Evolutionary conservation across 345 rosid genomes (phyloP).

Genomic region (Viola odorata): DNA sequence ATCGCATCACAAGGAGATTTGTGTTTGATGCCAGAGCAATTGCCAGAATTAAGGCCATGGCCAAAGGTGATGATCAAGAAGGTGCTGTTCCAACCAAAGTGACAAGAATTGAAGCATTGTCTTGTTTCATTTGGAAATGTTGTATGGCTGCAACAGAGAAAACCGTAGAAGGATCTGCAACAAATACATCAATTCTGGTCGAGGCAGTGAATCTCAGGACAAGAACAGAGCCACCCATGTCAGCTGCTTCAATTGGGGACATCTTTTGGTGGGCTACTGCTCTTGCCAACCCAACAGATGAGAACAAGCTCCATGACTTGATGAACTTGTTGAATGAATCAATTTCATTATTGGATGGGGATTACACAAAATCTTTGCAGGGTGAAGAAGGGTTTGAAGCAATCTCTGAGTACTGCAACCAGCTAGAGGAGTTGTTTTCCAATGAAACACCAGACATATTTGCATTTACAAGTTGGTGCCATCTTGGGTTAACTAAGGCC

Average conservation of each 20-base stretch:
- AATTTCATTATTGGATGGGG: not conserved
- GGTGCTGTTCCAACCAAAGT: not conserved
- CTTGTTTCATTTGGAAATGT: constrained; percentile 7
- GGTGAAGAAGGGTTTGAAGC: constrained; percentile 3
- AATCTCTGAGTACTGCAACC: not conserved
- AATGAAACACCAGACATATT: constrained; percentile 1
- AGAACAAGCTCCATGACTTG: constrained; percentile 3
- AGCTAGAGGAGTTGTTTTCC: not conserved
- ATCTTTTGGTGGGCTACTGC: not conserved
- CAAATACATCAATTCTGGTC: not conserved
- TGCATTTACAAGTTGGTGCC: constrained; percentile 6
- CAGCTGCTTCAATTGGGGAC: not conserved
- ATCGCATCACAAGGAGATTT: constrained; percentile 4
- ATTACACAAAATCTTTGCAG: not conserved
- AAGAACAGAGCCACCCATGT: not conserved
- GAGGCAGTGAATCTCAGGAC: constrained; percentile 1
- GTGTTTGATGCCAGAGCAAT: not conserved
- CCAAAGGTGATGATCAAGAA: not conserved
- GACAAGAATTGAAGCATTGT: not conserved
- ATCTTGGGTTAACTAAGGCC: not conserved
- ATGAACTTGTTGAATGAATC: not conserved
- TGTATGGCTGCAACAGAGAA: not conserved
- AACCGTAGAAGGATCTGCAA: not conserved
- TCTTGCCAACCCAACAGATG: not conserved
- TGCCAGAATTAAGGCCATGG: not conserved